Percentiles rank a stretch among this genome's conserved stretches.
phyloP scores from a whole-genome alignment of 257 asterid genomes.

The Plantago major region DNA sequence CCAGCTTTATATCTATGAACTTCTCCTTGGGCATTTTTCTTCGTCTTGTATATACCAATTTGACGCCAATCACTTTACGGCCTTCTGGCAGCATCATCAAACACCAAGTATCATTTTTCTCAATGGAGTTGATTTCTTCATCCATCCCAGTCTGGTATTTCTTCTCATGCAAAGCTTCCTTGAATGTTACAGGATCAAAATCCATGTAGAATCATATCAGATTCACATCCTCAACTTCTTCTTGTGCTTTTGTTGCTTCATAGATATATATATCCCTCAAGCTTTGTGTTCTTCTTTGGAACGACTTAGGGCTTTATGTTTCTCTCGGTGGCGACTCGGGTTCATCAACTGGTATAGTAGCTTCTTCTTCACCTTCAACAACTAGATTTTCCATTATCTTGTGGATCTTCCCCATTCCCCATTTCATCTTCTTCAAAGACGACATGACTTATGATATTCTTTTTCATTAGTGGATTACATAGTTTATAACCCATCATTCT shows the following conservation, averaged over 20 bases:
- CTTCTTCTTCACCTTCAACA: neutral
- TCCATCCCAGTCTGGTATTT: neutral
- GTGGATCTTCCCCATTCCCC: too few relatives aligned
- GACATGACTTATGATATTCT: neutral
- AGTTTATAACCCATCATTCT: too few relatives aligned
- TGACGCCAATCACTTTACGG: neutral
- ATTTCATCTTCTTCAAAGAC: neutral
- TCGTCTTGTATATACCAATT: too few relatives aligned
- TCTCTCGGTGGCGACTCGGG: neutral
- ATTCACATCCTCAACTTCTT: neutral
- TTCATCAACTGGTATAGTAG: neutral
- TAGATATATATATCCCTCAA: neutral
- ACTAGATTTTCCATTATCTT: neutral
- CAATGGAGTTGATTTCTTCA: neutral
- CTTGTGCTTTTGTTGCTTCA: neutral
- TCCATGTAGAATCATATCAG: neutral
- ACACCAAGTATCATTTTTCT: neutral
- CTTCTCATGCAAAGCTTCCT: neutral
- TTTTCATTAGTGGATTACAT: too few relatives aligned
- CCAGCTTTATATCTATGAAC: too few relatives aligned
- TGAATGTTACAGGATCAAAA: neutral
- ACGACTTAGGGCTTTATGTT: neutral
- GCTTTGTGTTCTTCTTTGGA: neutral
- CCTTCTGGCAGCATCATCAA: neutral
- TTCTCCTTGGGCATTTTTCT: too few relatives aligned